These are phyloP conservation scores for Aspergillus nanangensis DNA, from an alignment of 495 filamentous ascomycete genomes.

Conservation along the genomic window DNA sequence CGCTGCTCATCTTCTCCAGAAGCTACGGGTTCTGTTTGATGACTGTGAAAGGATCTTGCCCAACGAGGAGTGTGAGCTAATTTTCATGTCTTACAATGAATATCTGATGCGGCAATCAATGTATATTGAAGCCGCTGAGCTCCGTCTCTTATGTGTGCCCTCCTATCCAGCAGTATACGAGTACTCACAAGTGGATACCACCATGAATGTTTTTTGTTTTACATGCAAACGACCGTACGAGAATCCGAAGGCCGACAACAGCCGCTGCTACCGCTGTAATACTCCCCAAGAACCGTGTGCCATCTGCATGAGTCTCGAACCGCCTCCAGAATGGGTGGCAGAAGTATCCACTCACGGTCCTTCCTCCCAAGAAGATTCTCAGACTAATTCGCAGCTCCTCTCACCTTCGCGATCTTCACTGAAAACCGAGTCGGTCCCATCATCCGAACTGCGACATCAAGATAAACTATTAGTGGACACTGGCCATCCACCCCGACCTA, in stretches of 20 bases:
- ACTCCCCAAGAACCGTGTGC: conserved; percentile 41
- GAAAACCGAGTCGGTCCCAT: conserved; percentile 27
- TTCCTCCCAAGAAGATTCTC: conserved; percentile 11
- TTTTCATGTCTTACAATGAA: conserved; percentile 62
- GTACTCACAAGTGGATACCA: conserved; percentile 46
- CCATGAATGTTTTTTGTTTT: conserved; percentile 44
- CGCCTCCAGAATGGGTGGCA: conserved; percentile 46
- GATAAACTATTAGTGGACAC: conserved; percentile 4
- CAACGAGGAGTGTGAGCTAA: conserved; percentile 38
- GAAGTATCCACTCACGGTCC: conserved; percentile 17
- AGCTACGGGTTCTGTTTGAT: conserved; percentile 37
- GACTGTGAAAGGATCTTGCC: conserved; percentile 41
- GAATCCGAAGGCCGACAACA: conserved; percentile 37
- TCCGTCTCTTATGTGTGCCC: conserved; percentile 62
- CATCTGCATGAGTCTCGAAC: conserved; percentile 43
- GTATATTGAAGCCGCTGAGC: conserved; percentile 61
- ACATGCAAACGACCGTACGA: conserved; percentile 44
- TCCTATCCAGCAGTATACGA: conserved; percentile 58
- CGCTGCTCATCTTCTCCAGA: conserved; percentile 43
- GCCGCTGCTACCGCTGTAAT: conserved; percentile 39
- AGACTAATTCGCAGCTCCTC: conserved; percentile 17
- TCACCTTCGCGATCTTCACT: conserved; percentile 27
- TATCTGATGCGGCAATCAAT: conserved; percentile 60
- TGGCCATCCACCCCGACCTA: conserved; percentile 21
- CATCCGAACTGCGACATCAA: conserved; percentile 18